Evolutionary conservation across 2,329 filamentous ascomycete genomes (phyloP).

Genomic region (Fusarium chaquense): DNA sequence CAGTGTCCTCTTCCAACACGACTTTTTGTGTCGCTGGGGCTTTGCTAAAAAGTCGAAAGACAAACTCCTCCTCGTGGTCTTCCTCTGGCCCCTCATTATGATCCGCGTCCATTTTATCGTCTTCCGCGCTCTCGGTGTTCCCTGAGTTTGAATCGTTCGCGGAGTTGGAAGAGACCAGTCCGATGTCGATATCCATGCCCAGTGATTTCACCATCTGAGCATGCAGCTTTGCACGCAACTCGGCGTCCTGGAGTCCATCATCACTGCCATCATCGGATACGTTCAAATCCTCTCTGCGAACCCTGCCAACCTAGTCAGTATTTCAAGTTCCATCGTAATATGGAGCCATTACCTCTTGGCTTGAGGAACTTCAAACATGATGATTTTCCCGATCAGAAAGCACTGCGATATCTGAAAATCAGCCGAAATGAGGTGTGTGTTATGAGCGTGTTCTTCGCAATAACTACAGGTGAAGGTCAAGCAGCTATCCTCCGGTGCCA

Average conservation of each 20-base stretch:
- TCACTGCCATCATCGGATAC: conserved; percentile 51
- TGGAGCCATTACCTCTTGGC: conserved; percentile 49
- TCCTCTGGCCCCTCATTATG: conserved; percentile 23
- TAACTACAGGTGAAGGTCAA: background rate
- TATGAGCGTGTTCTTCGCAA: conserved; percentile 5
- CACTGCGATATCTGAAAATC: conserved; percentile 1
- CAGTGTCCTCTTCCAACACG: conserved; percentile 60
- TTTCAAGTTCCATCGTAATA: background rate
- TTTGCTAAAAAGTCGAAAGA: conserved; percentile 69
- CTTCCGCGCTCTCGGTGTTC: conserved; percentile 18
- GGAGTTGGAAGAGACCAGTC: background rate
- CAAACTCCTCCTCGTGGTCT: conserved; percentile 58
- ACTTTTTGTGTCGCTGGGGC: conserved; percentile 62
- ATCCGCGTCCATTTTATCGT: conserved; percentile 21
- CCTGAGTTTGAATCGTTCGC: conserved; percentile 2
- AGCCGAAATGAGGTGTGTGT: background rate
- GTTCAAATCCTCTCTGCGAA: conserved; percentile 67
- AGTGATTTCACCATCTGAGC: conserved; percentile 62
- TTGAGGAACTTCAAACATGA: conserved; percentile 50
- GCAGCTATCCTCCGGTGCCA: background rate
- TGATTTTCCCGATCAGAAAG: background rate
- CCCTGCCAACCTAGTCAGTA: conserved; percentile 53
- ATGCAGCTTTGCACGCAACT: conserved; percentile 59
- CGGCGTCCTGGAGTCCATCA: conserved; percentile 53
- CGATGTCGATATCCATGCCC: conserved; percentile 51